Evolutionary conservation across 2,329 filamentous ascomycete genomes (phyloP).

Genomic region (Metarhizium guizhouense): DNA sequence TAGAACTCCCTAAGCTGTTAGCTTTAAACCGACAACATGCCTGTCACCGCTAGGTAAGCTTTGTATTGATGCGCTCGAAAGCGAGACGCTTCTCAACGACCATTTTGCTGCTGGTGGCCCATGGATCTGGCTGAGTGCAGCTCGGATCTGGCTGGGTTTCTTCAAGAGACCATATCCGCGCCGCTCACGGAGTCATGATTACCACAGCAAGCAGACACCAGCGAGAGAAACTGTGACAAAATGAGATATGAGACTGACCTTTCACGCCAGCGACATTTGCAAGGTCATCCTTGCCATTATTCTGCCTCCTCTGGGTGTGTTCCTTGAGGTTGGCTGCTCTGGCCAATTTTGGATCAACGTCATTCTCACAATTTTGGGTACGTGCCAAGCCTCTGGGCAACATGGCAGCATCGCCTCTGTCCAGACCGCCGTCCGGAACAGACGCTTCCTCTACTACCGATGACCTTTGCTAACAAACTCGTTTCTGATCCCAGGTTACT

Average conservation of each 20-base stretch:
- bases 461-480: not conserved
- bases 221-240: not conserved
- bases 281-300: conserved; percentile 79
- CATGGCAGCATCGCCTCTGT: not conserved
- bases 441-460: not conserved
- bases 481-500: conserved; percentile 34
- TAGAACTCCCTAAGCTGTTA: not conserved
- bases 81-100: conserved; percentile 7
- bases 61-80: not conserved
- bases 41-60: conserved; percentile 50
- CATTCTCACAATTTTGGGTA: conserved; percentile 67
- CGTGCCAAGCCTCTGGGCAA: conserved; percentile 9
- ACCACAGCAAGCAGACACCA: too few relatives aligned
- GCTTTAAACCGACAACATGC: conserved; percentile 33
- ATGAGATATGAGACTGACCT: not conserved
- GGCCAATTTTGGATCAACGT: conserved; percentile 89
- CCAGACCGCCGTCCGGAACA: not conserved
- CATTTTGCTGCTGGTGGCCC: not conserved
- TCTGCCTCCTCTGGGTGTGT: conserved; percentile 84
- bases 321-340: conserved; percentile 86
- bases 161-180: too few relatives aligned
- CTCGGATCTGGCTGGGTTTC: too few relatives aligned
- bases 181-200: too few relatives aligned
- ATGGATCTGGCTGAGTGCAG: too few relatives aligned
- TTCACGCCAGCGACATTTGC: conserved; percentile 41